A percentile compares a stretch with the other conserved stretches of the same genome.
phyloP scores from a whole-genome alignment of 805 yeast species.

The Peterozyma toletana region DNA sequence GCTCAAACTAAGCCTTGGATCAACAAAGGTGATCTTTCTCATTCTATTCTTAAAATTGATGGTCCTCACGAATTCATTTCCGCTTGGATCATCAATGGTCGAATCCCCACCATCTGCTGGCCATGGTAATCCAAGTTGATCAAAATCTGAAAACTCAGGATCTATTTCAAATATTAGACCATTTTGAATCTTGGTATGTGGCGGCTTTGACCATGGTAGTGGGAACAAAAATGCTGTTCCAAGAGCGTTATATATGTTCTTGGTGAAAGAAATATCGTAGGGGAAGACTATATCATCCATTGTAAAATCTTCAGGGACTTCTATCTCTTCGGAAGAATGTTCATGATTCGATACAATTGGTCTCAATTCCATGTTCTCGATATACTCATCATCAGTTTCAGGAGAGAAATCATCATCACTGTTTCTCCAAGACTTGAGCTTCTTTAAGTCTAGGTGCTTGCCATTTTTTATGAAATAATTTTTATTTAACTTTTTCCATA shows the following conservation, averaged over 20 bases:
- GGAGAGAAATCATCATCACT: conserved; percentile 6
- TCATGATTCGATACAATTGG: background rate
- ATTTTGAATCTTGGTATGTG: conserved; percentile 46
- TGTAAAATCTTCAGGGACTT: conserved; percentile 25
- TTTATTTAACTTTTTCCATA: conserved; percentile 41
- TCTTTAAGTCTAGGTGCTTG: conserved; percentile 27
- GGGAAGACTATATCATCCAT: conserved; percentile 75
- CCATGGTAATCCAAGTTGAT: conserved; percentile 74
- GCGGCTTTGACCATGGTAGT: conserved; percentile 63
- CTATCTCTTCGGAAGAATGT: conserved; percentile 3
- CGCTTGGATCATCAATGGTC: conserved; percentile 12
- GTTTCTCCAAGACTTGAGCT: conserved; percentile 37
- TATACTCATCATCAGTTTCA: conserved; percentile 11
- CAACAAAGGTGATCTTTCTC: conserved; percentile 8
- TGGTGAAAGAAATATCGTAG: conserved; percentile 60
- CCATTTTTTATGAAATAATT: conserved; percentile 36
- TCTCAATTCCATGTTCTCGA: conserved; percentile 9
- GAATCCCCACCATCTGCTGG: conserved; percentile 80
- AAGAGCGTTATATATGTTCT: conserved; percentile 43
- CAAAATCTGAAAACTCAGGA: conserved; percentile 41
- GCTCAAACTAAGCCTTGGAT: conserved; percentile 27
- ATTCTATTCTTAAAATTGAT: conserved; percentile 6
- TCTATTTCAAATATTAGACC: conserved; percentile 55
- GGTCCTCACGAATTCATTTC: conserved; percentile 6
- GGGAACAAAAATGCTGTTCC: conserved; percentile 67